phyloP scores from a whole-genome alignment of 2,329 filamentous ascomycete genomes.

The Seiridium cupressi region DNA sequence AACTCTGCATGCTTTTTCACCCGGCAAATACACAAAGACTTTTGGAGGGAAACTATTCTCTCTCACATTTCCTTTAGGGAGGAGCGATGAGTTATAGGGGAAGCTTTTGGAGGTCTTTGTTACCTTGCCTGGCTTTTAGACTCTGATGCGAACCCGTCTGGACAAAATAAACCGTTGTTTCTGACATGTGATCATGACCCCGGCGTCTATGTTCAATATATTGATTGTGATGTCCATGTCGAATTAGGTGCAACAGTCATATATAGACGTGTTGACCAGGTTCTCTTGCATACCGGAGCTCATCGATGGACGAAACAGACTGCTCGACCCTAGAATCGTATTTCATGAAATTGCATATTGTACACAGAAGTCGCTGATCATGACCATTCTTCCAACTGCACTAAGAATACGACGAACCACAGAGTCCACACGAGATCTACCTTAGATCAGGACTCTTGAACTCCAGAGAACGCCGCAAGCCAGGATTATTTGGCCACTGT shows the following conservation, averaged over 20 bases:
- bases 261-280: too few relatives aligned
- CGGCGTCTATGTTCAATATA: too few relatives aligned
- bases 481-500: not conserved
- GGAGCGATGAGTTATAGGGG: conserved; percentile 33
- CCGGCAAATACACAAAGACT: conserved; percentile 43
- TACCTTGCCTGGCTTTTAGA: conserved; percentile 50
- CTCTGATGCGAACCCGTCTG: conserved; percentile 55
- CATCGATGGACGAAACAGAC: too few relatives aligned
- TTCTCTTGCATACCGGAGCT: too few relatives aligned
- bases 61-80: conserved; percentile 24
- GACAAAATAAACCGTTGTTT: conserved; percentile 46
- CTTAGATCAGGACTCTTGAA: not conserved
- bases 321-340: too few relatives aligned
- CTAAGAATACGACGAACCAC: not conserved
- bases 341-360: not conserved
- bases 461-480: not conserved
- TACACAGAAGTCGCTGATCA: not conserved
- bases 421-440: not conserved
- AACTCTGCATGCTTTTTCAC: conserved; percentile 51
- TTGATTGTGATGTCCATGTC: too few relatives aligned
- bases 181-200: not conserved
- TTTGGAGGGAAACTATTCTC: conserved; percentile 20
- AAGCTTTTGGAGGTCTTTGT: conserved; percentile 46
- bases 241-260: too few relatives aligned
- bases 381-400: not conserved